Evolutionary conservation across 495 filamentous ascomycete genomes (phyloP).

Genomic region (Polyplosphaeria fusca): DNA sequence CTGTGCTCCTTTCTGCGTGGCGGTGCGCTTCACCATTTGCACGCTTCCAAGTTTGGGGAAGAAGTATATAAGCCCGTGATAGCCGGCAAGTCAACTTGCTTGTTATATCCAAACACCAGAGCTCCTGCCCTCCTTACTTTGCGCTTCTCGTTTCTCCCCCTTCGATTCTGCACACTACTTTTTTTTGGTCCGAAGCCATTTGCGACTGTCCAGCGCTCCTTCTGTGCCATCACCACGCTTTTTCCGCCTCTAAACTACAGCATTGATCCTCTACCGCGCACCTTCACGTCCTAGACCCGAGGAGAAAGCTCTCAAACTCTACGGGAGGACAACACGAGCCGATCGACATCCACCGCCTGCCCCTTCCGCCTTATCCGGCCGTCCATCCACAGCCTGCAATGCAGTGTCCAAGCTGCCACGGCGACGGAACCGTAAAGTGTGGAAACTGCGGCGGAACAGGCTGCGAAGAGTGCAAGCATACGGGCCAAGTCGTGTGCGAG

Average conservation of each 20-base stretch:
- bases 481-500: conserved; percentile 3
- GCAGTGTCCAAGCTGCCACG: conserved; percentile 26
- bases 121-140: neutral
- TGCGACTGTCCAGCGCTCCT: neutral
- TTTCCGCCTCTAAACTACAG: neutral
- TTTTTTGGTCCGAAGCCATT: neutral
- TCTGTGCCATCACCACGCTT: neutral
- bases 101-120: neutral
- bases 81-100: neutral
- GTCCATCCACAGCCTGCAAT: neutral
- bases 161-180: neutral
- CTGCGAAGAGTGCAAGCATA: conserved; percentile 21
- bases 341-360: neutral
- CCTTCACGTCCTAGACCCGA: neutral
- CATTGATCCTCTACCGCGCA: neutral
- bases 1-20: neutral
- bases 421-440: conserved; percentile 23
- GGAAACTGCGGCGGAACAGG: conserved; percentile 16
- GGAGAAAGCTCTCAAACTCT: neutral
- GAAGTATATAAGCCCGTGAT: neutral
- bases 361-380: neutral
- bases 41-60: neutral
- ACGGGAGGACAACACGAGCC: neutral
- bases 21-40: neutral
- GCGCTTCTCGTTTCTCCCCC: neutral